Evolutionary conservation across 371 early-diverging fungal genomes (phyloP).

Genomic region (Furculomyces boomerangus): DNA sequence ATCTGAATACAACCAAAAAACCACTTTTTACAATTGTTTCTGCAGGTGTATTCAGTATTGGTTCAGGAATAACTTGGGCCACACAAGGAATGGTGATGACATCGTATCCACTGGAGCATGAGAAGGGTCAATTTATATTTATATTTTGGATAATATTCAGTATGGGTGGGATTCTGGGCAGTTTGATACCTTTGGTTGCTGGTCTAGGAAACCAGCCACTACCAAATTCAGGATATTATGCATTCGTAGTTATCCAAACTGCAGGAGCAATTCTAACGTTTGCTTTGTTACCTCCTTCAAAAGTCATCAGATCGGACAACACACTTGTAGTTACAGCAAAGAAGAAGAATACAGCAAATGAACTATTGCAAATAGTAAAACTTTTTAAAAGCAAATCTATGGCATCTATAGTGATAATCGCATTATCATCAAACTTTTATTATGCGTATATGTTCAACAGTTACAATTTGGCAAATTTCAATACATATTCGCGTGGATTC

Average conservation of each 20-base stretch:
- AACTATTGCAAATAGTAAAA: constrained; percentile 31
- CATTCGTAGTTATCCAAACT: constrained; percentile 39
- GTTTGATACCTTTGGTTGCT: constrained; percentile 23
- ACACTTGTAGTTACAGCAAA: constrained; percentile 28
- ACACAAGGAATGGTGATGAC: constrained; percentile 61
- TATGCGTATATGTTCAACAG: constrained; percentile 46
- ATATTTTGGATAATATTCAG: constrained; percentile 67
- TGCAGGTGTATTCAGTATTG: constrained; percentile 23
- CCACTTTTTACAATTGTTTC: constrained; percentile 13
- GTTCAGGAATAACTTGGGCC: constrained; percentile 34
- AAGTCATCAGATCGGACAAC: constrained; percentile 41
- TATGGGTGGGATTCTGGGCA: constrained; percentile 52
- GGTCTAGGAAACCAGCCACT: constrained; percentile 18
- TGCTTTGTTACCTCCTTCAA: constrained; percentile 31
- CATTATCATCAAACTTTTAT: constrained; percentile 57
- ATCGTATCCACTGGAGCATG: constrained; percentile 47
- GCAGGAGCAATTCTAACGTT: constrained; percentile 33
- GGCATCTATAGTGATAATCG: constrained; percentile 38
- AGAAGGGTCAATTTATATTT: constrained; percentile 51
- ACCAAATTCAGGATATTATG: constrained; percentile 34
- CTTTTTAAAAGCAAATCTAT: constrained; percentile 48
- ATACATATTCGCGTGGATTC: constrained; percentile 37
- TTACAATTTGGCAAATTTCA: constrained; percentile 29
- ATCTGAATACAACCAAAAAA: constrained; percentile 14
- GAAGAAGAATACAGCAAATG: constrained; percentile 29